These are phyloP conservation scores for Chaetomiaceae sp. DNA, from an alignment of 2,329 filamentous ascomycete genomes.

Conservation along the genomic window DNA sequence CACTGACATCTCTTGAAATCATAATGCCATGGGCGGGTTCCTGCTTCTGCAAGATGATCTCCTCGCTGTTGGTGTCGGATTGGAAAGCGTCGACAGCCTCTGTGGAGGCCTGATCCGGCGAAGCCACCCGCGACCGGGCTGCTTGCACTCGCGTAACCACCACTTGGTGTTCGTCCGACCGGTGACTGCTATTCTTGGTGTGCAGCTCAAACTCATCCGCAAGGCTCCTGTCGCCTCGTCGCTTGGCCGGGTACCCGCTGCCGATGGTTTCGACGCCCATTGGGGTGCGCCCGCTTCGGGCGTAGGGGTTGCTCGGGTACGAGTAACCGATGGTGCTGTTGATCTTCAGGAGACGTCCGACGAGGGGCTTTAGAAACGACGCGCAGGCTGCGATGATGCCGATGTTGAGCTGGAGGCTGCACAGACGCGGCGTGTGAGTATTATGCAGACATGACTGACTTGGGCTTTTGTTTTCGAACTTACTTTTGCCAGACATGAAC, in stretches of 20 bases:
- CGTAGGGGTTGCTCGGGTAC: not conserved
- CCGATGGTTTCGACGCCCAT: constrained; percentile 5
- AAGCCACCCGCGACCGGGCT: not conserved
- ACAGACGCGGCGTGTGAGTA: not conserved
- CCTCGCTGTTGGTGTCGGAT: constrained; percentile 10
- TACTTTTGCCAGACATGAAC: constrained; percentile 14
- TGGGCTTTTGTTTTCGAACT: not conserved
- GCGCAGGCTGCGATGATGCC: constrained; percentile 17
- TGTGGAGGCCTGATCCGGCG: not conserved
- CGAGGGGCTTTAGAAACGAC: constrained; percentile 12
- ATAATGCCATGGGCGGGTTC: not conserved
- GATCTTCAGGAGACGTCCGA: constrained; percentile 12
- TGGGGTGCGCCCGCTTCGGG: constrained; percentile 1
- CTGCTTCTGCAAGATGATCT: constrained; percentile 11
- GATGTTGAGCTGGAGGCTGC: constrained; percentile 13
- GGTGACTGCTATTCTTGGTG: not conserved
- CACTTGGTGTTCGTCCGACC: not conserved
- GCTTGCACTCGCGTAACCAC: constrained; percentile 3
- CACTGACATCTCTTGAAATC: constrained; percentile 5
- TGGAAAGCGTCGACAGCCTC: not conserved
- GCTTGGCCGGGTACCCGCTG: constrained; percentile 1
- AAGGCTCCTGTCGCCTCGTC: not conserved
- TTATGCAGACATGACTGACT: accelerated
- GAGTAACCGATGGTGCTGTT: constrained; percentile 4
- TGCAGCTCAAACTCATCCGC: constrained; percentile 10